A percentile compares a stretch with the other conserved stretches of the same genome.
These are phyloP conservation scores for Globisporangium camurandrum DNA, from an alignment of 352 stramenopile genomes.

Conservation along the genomic window DNA sequence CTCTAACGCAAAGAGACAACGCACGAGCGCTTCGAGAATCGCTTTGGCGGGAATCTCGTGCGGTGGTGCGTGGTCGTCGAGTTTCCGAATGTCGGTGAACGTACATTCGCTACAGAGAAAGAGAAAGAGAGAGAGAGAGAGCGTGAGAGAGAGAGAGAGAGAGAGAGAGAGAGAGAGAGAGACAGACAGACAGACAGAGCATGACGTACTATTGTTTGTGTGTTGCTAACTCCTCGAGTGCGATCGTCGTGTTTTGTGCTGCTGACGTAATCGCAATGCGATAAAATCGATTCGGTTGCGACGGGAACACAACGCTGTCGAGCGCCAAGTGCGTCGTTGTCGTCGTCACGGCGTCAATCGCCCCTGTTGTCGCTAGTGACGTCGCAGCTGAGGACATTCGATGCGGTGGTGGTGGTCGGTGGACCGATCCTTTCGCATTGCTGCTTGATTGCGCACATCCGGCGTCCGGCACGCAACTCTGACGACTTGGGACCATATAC, in stretches of 20 bases:
- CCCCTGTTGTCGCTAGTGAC: no score
- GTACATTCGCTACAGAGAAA: conserved; percentile 10
- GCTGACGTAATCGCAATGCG: conserved; percentile 19
- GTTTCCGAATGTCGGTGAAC: conserved; percentile 20
- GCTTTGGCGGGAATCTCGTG: conserved; percentile 9
- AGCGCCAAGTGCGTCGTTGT: conserved; percentile 18
- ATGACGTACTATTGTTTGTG: conserved; percentile 14
- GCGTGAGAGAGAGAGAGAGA: neutral
- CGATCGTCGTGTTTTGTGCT: conserved; percentile 12
- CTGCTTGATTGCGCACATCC: no score
- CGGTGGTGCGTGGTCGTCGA: conserved; percentile 19
- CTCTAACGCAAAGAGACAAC: conserved; percentile 15
- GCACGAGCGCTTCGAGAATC: conserved; percentile 26
- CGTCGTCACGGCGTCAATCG: neutral
- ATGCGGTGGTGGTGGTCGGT: no score
- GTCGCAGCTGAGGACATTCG: no score
- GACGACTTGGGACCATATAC: no score
- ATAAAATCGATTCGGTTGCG: conserved; percentile 17
- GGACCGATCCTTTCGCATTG: no score
- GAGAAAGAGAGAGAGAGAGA: neutral
- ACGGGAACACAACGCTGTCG: conserved; percentile 21
- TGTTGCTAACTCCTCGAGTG: conserved; percentile 21
- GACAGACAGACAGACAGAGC: no score
- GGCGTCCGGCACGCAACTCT: no score
- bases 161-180: neutral